Percentiles rank a stretch among this genome's conserved stretches.
phyloP scores from a whole-genome alignment of 768 basidiomycete species.

The Chiua virens region DNA sequence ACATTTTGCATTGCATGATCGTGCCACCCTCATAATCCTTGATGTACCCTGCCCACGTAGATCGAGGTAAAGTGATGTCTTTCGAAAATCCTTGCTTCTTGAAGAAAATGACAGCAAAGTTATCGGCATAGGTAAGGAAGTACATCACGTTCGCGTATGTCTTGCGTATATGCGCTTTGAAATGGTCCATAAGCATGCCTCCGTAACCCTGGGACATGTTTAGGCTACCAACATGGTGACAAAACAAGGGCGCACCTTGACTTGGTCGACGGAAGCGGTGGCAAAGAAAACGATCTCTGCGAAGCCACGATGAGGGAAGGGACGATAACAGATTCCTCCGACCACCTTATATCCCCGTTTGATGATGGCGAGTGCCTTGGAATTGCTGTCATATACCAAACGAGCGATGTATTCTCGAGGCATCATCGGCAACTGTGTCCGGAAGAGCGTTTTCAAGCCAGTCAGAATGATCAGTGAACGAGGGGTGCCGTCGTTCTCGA shows the following conservation, averaged over 20 bases:
- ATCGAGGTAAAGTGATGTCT: conserved; percentile 89
- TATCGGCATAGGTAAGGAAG: conserved; percentile 98
- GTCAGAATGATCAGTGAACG: conserved; percentile 84
- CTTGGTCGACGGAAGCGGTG: conserved; percentile 93
- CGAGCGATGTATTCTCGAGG: conserved; percentile 97
- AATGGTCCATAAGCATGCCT: conserved; percentile 97
- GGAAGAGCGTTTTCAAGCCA: conserved; percentile 95
- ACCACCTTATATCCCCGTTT: conserved; percentile 95
- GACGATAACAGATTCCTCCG: conserved; percentile 95
- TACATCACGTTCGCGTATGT: conserved; percentile 88
- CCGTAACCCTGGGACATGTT: conserved; percentile 80
- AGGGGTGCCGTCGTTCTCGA: conserved; percentile 78
- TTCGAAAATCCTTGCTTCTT: conserved; percentile 99
- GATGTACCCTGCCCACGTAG: conserved; percentile 98
- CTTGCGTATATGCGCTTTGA: conserved; percentile 87
- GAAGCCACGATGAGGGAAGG: conserved; percentile 92
- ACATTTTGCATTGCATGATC: conserved; percentile 97
- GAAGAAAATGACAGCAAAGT: conserved; percentile 98
- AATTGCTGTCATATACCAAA: conserved; percentile 89
- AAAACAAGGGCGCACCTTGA: conserved; percentile 63
- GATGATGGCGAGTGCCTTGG: conserved; percentile 91
- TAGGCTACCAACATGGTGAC: background rate
- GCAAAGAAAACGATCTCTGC: conserved; percentile 99
- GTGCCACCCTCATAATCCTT: conserved; percentile 99
- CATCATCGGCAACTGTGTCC: conserved; percentile 98